Evolutionary conservation across 78 protist species (phyloP), one percentile per base, ranked within the genome.

Genomic region (Dictyostelium purpureum): DNA sequence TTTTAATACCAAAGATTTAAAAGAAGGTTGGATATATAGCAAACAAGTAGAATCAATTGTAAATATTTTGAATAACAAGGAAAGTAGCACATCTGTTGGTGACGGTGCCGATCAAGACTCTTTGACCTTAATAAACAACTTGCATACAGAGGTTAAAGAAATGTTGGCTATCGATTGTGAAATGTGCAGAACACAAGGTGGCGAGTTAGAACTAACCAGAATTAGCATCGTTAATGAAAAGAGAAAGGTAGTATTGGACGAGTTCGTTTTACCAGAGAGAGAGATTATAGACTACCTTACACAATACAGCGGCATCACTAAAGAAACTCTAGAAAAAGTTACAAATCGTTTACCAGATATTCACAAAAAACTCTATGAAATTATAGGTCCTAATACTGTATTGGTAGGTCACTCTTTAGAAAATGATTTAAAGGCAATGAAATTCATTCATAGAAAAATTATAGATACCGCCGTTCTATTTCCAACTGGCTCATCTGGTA

Each of bases 371-470:
- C 10, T 97, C 31, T 0, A 40, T 0, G 7, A 43, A 31, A 0
- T 90, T 66, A 51, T 97, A 5, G 28, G 12, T 0, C 6, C 70
- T 24, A 67, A 90, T 5, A 95, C 97, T 4, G 67, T 96, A 12
- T 85, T 96, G 21, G 56, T 97, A 9, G 99, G 99, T 5, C 99
- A 97, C 71, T 92, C 97, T 3, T 81, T 97, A n/a, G 97, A 96
- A 65, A 96, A 96, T 45, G 99, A 97, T 66, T 70, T 97, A 16
- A 37, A 47, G 12, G 97, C 97, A 33, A 76, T 96, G 82, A n/a
- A 47, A 51, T 51, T 90, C 35, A 12, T 70, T 6, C 98, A 96
- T 85, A 26, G 26, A 1, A 85, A 87, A 61, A 83, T 97, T 65
- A 63, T 94, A 69, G 98, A 97, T 56, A 97, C 98, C 28, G 26